phyloP scores from a whole-genome alignment of 75 land plant species.

The Picea sitchensis region DNA sequence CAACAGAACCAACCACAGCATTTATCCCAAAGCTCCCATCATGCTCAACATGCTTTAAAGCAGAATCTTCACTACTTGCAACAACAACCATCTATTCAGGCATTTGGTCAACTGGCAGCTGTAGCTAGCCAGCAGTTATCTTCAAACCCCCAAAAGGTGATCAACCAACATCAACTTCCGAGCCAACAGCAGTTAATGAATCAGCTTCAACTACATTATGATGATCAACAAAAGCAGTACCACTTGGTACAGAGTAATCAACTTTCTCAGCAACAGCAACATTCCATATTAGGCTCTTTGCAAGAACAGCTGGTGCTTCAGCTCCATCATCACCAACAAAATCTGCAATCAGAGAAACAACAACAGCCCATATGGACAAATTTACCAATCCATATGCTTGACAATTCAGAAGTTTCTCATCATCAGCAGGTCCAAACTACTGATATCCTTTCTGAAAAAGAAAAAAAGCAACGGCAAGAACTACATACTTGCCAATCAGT shows the following conservation, averaged over 20 bases:
- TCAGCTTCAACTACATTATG: conserved; percentile 7
- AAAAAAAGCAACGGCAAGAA: conserved; percentile 1
- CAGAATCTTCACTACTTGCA: conserved; percentile 8
- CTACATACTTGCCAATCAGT: not conserved
- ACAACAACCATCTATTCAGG: not conserved
- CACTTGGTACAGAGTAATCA: conserved; percentile 4
- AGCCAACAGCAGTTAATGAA: conserved; percentile 6
- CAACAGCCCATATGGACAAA: conserved; percentile 14
- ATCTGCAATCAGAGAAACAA: conserved; percentile 13
- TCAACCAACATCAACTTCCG: conserved; percentile 3
- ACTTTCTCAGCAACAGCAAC: conserved; percentile 1
- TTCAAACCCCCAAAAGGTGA: not conserved
- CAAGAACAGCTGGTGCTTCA: conserved; percentile 19
- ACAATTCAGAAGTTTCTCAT: conserved; percentile 6
- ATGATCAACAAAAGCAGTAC: conserved; percentile 8
- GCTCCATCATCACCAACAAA: conserved; percentile 20
- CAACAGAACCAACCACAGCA: conserved; percentile 32
- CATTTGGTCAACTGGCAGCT: not conserved
- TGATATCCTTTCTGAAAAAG: conserved; percentile 3
- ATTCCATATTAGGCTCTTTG: conserved; percentile 9
- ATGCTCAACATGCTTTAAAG: conserved; percentile 15
- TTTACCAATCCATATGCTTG: not conserved
- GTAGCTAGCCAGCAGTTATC: conserved; percentile 5
- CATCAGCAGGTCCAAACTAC: not conserved
- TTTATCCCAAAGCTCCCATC: conserved; percentile 11